A percentile compares a stretch with the other conserved stretches of the same genome.
Conservation (phyloP, 1,284 basidiomycete genomes). For the Malassezia globosa region DNA sequence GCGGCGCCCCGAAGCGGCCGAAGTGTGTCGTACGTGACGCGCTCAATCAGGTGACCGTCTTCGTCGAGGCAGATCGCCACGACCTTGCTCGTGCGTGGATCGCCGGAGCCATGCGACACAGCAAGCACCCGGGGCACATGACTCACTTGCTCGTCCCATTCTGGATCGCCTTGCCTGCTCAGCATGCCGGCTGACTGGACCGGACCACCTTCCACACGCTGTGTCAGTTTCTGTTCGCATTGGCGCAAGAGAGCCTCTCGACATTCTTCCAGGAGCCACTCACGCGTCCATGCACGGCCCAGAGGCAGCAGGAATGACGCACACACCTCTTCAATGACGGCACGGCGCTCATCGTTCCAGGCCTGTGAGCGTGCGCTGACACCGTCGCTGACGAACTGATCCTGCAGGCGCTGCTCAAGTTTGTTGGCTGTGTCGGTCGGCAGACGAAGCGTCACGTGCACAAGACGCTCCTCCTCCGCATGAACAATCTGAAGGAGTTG, state of each 20-base stretch:
- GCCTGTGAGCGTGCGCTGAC: constrained; percentile 70
- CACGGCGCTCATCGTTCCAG: constrained; percentile 83
- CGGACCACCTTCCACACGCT: constrained; percentile 55
- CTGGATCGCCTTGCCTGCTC: constrained; percentile 28
- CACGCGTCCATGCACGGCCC: constrained; percentile 73
- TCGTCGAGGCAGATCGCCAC: constrained; percentile 75
- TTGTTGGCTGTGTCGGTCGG: constrained; percentile 24
- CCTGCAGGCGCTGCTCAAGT: constrained; percentile 52
- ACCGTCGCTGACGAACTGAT: constrained; percentile 73
- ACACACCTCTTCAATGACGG: constrained; percentile 66
- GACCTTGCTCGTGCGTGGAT: constrained; percentile 79
- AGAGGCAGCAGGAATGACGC: constrained; percentile 69
- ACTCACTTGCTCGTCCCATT: constrained; percentile 53
- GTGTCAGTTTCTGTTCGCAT: constrained; percentile 29
- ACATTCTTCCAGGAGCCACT: constrained; percentile 77
- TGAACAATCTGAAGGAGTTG: constrained; percentile 85
- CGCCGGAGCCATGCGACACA: constrained; percentile 86
- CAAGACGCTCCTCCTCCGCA: constrained; percentile 76
- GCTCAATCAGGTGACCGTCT: constrained; percentile 74
- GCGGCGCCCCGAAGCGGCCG: constrained; percentile 20
- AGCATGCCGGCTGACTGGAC: constrained; percentile 52
- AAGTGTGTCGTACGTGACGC: constrained; percentile 67
- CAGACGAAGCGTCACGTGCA: constrained; percentile 65
- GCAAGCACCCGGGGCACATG: constrained; percentile 77
- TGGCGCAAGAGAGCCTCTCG: constrained; percentile 56